Evolutionary conservation across 352 stramenopile genomes (phyloP).

Genomic region (Phytophthora pini): DNA sequence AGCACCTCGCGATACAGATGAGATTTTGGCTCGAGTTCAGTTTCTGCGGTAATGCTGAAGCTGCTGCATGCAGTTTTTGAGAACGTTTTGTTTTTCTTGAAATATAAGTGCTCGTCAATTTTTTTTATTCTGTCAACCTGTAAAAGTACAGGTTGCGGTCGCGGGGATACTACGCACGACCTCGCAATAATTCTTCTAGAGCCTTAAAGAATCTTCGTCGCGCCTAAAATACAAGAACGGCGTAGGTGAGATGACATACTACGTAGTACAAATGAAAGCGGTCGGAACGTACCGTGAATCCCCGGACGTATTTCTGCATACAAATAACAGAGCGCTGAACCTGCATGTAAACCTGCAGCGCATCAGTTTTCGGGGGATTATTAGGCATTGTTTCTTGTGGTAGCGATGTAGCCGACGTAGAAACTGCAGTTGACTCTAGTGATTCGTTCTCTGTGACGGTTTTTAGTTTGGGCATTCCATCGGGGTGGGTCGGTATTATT

Average conservation of each 20-base stretch:
- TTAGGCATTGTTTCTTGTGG: slow-evolving; percentile 3
- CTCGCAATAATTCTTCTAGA: slow-evolving; percentile 30
- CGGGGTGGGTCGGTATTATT: neutral
- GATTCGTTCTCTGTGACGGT: slow-evolving; percentile 14
- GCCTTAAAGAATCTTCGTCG: slow-evolving; percentile 26
- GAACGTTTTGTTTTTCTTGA: neutral
- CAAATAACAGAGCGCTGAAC: slow-evolving; percentile 34
- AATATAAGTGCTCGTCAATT: no score
- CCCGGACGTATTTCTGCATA: slow-evolving; percentile 35
- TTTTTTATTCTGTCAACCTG: no score
- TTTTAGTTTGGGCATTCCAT: neutral
- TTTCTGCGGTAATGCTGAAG: slow-evolving; percentile 13
- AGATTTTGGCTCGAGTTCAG: slow-evolving; percentile 31
- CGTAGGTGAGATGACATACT: neutral
- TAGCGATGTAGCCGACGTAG: neutral
- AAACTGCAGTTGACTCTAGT: neutral
- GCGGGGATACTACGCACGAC: neutral
- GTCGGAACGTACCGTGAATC: slow-evolving; percentile 31
- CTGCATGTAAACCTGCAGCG: slow-evolving; percentile 30
- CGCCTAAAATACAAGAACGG: slow-evolving; percentile 12
- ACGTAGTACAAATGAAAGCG: neutral
- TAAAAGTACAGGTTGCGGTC: no score
- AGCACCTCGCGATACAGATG: slow-evolving; percentile 36
- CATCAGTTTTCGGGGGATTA: slow-evolving; percentile 11
- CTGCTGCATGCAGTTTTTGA: neutral